These are phyloP conservation scores for Saturnispora zaruensis DNA, from an alignment of 805 yeast species.

Conservation along the genomic window DNA sequence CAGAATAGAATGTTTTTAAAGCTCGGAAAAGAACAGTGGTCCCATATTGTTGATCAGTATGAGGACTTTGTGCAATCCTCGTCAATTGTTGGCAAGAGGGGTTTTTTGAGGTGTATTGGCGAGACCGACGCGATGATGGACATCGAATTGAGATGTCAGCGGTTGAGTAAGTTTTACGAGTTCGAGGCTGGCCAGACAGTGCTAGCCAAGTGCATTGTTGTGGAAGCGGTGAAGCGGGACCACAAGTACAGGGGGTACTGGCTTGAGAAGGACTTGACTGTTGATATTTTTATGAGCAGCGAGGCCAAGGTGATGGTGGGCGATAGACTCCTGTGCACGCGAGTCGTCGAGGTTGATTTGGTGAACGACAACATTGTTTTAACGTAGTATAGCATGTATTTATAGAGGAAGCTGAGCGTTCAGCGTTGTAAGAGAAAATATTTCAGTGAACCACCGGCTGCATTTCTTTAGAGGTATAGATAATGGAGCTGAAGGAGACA, in stretches of 20 bases:
- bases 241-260: constrained; percentile 39
- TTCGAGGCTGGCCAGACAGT: constrained; percentile 8
- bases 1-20: neutral
- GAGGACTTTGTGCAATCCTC: neutral
- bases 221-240: constrained; percentile 26
- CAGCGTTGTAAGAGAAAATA: neutral
- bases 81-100: neutral
- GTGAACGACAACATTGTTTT: constrained; percentile 9
- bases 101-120: neutral
- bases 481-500: constrained; percentile 2
- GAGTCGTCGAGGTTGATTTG: constrained; percentile 37
- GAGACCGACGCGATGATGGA: constrained; percentile 23
- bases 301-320: constrained; percentile 28
- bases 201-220: constrained; percentile 34
- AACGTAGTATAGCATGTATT: neutral
- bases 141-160: constrained; percentile 14
- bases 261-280: constrained; percentile 37
- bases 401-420: constrained; percentile 1
- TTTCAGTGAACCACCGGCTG: neutral
- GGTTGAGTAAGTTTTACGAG: constrained; percentile 12
- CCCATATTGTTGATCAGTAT: neutral
- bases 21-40: neutral
- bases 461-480: neutral
- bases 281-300: constrained; percentile 29
- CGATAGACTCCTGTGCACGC: constrained; percentile 36